These are phyloP conservation scores for Ophiostoma sp. DNA, from an alignment of 2,329 filamentous ascomycete genomes.

Conservation along the genomic window DNA sequence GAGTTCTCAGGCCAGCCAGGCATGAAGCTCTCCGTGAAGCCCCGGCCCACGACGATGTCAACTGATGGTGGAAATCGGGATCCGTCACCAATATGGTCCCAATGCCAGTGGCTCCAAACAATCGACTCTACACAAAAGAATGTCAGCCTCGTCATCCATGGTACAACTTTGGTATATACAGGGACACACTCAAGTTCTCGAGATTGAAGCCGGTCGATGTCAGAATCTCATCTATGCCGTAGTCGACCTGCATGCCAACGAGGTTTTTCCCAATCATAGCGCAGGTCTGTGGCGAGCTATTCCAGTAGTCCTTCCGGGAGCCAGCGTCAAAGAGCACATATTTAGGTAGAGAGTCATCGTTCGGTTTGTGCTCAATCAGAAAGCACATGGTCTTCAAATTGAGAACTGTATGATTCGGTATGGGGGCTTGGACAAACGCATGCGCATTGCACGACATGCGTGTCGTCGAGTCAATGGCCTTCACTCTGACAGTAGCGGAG, in stretches of 20 bases:
- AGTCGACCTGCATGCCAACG: not conserved
- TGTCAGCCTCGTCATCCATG: not conserved
- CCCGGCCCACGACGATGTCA: conserved; percentile 3
- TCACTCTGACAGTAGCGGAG: not conserved
- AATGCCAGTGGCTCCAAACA: conserved; percentile 18
- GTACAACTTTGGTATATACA: too few relatives aligned
- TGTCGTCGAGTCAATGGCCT: not conserved
- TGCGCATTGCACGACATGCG: not conserved
- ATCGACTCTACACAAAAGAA: not conserved
- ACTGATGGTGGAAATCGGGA: not conserved
- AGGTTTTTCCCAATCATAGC: not conserved
- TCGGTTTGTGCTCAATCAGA: not conserved
- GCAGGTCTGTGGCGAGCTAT: not conserved
- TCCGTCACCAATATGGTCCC: conserved; percentile 12
- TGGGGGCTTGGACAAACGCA: not conserved
- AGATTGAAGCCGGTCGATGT: not conserved
- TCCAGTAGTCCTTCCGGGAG: conserved; percentile 6
- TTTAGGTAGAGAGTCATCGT: not conserved
- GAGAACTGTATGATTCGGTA: not conserved
- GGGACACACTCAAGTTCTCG: not conserved
- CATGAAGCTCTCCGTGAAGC: not conserved
- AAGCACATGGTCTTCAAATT: conserved; percentile 10
- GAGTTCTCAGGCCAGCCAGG: not conserved
- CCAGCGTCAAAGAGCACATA: conserved; percentile 9
- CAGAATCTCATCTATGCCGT: not conserved